Conservation (phyloP, 2,329 filamentous ascomycete species). For the Exophiala xenobiotica region DNA sequence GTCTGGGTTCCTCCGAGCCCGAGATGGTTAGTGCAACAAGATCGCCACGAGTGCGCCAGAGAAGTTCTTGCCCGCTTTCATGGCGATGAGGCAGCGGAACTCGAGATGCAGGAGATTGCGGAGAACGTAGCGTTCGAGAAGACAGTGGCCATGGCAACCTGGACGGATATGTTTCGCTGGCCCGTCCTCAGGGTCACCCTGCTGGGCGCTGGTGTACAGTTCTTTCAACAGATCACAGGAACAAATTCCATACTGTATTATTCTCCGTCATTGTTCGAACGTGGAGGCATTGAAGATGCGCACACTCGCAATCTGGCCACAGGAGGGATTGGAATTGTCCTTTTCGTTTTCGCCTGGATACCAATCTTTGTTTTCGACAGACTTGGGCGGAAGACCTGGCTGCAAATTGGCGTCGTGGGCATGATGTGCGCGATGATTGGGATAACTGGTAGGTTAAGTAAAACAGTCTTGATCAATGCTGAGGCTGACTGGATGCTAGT, state of each 20-base stretch:
- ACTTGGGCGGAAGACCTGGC: conserved; percentile 35
- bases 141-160: conserved; percentile 36
- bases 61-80: conserved; percentile 37
- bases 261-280: conserved; percentile 43
- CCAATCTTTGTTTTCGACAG: conserved; percentile 48
- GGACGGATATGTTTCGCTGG: conserved; percentile 10
- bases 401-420: conserved; percentile 11
- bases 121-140: conserved; percentile 50
- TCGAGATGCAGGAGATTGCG: conserved; percentile 44
- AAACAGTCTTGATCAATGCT: not conserved
- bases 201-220: conserved; percentile 50
- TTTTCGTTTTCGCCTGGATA: conserved; percentile 49
- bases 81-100: conserved; percentile 38
- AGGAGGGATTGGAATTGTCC: conserved; percentile 51
- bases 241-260: conserved; percentile 48
- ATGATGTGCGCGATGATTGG: conserved; percentile 16
- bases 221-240: conserved; percentile 50
- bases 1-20: conserved; percentile 35
- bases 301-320: conserved; percentile 51
- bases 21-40: conserved; percentile 40
- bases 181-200: conserved; percentile 41
- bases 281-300: conserved; percentile 44
- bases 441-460: conserved; percentile 3
- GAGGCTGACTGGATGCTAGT: conserved; percentile 34
- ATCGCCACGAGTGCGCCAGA: conserved; percentile 37